Evolutionary conservation across 495 filamentous ascomycete genomes (phyloP).

Genomic region (Talaromyces nanjingensis): DNA sequence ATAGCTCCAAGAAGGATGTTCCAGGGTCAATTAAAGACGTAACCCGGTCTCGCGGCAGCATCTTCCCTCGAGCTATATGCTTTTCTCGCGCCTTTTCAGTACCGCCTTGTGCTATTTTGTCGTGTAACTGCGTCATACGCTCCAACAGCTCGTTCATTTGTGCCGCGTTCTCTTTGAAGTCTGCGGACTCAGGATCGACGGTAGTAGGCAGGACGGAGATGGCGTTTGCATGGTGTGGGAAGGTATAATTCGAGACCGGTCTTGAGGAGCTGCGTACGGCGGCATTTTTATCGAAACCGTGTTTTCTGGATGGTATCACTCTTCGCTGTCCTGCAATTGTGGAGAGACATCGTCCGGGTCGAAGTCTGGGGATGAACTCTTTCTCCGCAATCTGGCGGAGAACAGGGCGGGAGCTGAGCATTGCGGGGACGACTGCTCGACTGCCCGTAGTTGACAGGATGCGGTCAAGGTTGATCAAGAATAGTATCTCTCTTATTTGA

Average conservation of each 20-base stretch:
- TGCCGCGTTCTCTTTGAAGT: constrained; percentile 74
- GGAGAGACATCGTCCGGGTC: not conserved
- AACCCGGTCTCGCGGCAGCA: constrained; percentile 87
- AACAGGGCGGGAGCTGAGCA: constrained; percentile 9
- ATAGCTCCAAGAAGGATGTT: constrained; percentile 86
- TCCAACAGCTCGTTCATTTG: constrained; percentile 69
- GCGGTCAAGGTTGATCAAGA: not conserved
- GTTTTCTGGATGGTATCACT: not conserved
- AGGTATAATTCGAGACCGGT: constrained; percentile 52
- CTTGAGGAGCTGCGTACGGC: not conserved
- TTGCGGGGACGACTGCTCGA: not conserved
- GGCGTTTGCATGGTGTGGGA: constrained; percentile 61
- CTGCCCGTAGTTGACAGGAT: not conserved
- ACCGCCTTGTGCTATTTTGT: constrained; percentile 66
- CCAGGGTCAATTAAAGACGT: constrained; percentile 83
- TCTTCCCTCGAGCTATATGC: constrained; percentile 81
- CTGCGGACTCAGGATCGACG: constrained; percentile 68
- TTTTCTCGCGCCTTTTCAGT: constrained; percentile 80
- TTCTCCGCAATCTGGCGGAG: constrained; percentile 31
- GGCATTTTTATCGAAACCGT: not conserved
- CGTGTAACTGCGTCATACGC: constrained; percentile 60
- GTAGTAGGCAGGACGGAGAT: constrained; percentile 71
- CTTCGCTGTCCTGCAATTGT: constrained; percentile 3
- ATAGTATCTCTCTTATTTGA: not conserved
- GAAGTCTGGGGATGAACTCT: constrained; percentile 6